phyloP scores from a whole-genome alignment of 768 basidiomycete species.

The Leucosporidium scottii region DNA sequence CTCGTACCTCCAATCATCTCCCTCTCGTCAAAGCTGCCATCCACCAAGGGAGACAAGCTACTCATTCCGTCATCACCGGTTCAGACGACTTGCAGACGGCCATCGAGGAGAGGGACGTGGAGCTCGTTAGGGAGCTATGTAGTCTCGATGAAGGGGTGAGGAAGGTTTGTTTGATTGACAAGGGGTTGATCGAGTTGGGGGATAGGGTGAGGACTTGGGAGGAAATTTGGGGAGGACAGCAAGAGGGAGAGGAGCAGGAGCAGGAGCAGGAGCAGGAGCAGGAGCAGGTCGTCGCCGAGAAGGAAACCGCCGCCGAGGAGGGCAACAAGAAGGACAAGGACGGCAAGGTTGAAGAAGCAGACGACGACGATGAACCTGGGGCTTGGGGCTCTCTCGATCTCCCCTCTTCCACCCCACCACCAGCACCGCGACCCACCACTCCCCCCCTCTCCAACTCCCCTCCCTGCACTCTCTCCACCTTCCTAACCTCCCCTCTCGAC shows the following conservation, averaged over 20 bases:
- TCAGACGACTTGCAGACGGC: not conserved
- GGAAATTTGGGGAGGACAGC: conserved; percentile 42
- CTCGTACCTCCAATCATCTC: too few species aligned
- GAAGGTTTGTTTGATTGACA: not conserved
- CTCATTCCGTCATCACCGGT: not conserved
- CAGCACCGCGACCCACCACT: conserved; percentile 38
- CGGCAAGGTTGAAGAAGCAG: not conserved
- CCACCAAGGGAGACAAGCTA: not conserved
- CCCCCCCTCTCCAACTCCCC: not conserved
- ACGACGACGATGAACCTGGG: conserved; percentile 31
- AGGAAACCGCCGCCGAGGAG: conserved; percentile 36
- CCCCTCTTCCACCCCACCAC: conserved; percentile 16
- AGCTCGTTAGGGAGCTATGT: not conserved
- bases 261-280: conserved; percentile 21
- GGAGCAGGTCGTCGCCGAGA: not conserved
- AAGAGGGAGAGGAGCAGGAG: conserved; percentile 50
- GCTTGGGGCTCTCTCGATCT: conserved; percentile 24
- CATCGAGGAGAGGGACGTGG: not conserved
- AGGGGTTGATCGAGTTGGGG: conserved; percentile 37
- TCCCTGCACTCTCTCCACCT: conserved; percentile 50
- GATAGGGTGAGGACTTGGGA: conserved; percentile 29
- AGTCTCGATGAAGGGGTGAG: not conserved
- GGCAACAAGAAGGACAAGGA: too few species aligned
- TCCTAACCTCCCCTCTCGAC: conserved; percentile 57
- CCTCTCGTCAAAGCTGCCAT: too few species aligned